Percentiles rank a stretch among this genome's conserved stretches.
phyloP scores from a whole-genome alignment of 768 basidiomycete species.

The Exidia glandulosa region DNA sequence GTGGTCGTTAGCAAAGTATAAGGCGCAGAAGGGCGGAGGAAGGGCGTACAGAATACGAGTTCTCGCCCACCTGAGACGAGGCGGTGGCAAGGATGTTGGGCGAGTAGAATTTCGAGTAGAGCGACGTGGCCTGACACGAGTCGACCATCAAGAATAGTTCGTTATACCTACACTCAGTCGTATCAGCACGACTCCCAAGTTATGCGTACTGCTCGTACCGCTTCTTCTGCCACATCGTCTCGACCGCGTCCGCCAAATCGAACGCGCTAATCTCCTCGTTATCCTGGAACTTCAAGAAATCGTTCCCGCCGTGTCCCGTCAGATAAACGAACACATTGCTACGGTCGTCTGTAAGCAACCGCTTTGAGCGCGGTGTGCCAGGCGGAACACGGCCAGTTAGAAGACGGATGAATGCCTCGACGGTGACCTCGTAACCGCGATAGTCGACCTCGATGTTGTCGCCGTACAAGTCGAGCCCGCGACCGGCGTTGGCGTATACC shows the following conservation, averaged over 20 bases:
- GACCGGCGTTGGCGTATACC: conserved; percentile 82
- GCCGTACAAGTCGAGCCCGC: conserved; percentile 85
- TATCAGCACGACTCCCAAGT: background rate
- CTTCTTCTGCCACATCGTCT: conserved; percentile 97
- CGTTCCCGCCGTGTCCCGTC: conserved; percentile 97
- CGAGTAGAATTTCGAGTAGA: conserved; percentile 89
- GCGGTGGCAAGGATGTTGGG: conserved; percentile 89
- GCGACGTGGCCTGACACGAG: conserved; percentile 93
- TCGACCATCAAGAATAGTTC: conserved; percentile 98
- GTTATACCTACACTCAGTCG: conserved; percentile 52
- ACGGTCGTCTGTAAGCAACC: conserved; percentile 78
- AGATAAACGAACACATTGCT: conserved; percentile 96
- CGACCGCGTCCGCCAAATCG: conserved; percentile 95
- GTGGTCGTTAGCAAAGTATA: background rate
- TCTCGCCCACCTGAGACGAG: conserved; percentile 73
- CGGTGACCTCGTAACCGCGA: conserved; percentile 94
- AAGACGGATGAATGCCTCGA: conserved; percentile 89
- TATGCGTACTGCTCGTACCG: conserved; percentile 36
- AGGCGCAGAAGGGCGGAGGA: background rate
- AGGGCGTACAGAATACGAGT: conserved; percentile 76
- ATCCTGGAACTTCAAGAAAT: conserved; percentile 98
- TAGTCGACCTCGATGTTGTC: conserved; percentile 98
- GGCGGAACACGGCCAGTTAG: conserved; percentile 75
- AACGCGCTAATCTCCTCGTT: conserved; percentile 96
- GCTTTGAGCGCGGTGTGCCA: conserved; percentile 83